Evolutionary conservation across 495 filamentous ascomycete genomes (phyloP).

Genomic region (Margaritispora aquatica): DNA sequence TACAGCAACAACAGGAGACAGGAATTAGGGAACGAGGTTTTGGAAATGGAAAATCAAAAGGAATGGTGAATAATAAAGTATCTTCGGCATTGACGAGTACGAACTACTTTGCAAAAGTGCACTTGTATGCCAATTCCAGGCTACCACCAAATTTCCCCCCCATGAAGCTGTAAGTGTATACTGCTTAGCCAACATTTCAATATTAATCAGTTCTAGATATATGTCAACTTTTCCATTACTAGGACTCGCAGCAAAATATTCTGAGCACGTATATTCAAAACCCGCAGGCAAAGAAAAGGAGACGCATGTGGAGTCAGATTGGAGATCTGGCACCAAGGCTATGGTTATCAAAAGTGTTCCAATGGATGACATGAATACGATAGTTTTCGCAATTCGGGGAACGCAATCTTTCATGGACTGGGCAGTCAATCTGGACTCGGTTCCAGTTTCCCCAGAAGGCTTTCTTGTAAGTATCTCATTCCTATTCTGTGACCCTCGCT

Average conservation of each 20-base stretch:
- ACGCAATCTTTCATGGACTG: constrained; percentile 77
- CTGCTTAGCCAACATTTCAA: constrained; percentile 16
- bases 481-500: neutral
- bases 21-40: constrained; percentile 12
- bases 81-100: constrained; percentile 23
- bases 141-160: constrained; percentile 60
- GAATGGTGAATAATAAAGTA: constrained; percentile 16
- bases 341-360: constrained; percentile 76
- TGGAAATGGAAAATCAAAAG: constrained; percentile 14
- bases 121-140: constrained; percentile 71
- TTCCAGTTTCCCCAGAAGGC: constrained; percentile 51
- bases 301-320: constrained; percentile 61
- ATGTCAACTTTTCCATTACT: constrained; percentile 65
- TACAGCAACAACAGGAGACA: constrained; percentile 15
- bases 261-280: constrained; percentile 61
- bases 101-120: constrained; percentile 70
- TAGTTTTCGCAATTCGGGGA: constrained; percentile 76
- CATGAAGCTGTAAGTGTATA: constrained; percentile 51
- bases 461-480: constrained; percentile 48
- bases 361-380: constrained; percentile 66
- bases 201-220: constrained; percentile 41
- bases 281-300: constrained; percentile 52
- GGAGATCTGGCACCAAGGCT: constrained; percentile 67
- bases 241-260: constrained; percentile 68
- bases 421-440: constrained; percentile 68